Evolutionary conservation across 2,329 filamentous ascomycete species (phyloP).

Genomic region (Colletotrichum trifolii): DNA sequence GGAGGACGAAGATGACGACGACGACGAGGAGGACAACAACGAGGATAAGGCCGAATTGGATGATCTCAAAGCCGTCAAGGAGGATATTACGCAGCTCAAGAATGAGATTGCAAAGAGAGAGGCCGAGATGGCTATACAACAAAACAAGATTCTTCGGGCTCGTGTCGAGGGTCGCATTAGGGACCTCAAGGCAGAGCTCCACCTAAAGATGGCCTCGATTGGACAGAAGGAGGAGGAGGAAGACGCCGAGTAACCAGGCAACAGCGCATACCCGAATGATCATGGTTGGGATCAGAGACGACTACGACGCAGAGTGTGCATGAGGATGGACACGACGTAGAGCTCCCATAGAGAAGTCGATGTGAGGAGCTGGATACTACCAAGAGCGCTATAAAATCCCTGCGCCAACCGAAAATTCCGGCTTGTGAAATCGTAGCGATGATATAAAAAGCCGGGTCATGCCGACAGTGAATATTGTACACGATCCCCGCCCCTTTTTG

Average conservation of each 20-base stretch:
- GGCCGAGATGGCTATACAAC: slow-evolving; percentile 55
- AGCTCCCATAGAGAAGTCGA: too few relatives aligned
- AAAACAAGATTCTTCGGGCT: slow-evolving; percentile 60
- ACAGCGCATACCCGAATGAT: not conserved
- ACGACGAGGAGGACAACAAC: slow-evolving; percentile 65
- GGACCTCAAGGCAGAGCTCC: slow-evolving; percentile 57
- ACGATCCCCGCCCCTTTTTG: slow-evolving; percentile 11
- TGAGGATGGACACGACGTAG: too few relatives aligned
- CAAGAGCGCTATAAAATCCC: not conserved
- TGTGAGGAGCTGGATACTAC: not conserved
- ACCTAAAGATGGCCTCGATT: slow-evolving; percentile 57
- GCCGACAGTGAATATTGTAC: slow-evolving; percentile 34
- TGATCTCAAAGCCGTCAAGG: slow-evolving; percentile 64
- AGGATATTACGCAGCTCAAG: slow-evolving; percentile 65
- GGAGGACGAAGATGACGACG: slow-evolving; percentile 63
- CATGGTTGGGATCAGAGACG: too few relatives aligned
- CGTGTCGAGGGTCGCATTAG: slow-evolving; percentile 63
- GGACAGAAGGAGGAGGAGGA: slow-evolving; percentile 43
- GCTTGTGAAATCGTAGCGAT: slow-evolving; percentile 18
- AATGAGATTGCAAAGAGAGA: slow-evolving; percentile 60
- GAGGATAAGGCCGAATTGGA: slow-evolving; percentile 62
- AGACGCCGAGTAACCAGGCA: not conserved
- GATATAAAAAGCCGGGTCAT: slow-evolving; percentile 21
- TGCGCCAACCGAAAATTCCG: not conserved
- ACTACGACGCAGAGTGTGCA: too few relatives aligned